A percentile compares a stretch with the other conserved stretches of the same genome.
These are phyloP conservation scores for Melampsora abietis-canadensis DNA, from an alignment of 1,284 basidiomycete species.

Conservation along the genomic window DNA sequence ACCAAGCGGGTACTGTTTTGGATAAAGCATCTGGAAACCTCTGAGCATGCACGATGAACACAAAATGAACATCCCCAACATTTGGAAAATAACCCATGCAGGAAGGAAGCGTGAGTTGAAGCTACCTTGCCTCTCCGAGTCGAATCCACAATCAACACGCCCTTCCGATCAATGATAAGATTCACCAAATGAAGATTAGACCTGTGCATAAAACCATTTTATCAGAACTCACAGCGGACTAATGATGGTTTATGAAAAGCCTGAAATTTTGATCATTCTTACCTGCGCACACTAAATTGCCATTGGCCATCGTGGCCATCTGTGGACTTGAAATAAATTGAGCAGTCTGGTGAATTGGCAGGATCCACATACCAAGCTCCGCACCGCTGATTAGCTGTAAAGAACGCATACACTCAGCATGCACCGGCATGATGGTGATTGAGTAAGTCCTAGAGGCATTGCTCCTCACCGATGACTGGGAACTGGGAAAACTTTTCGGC, in stretches of 20 bases:
- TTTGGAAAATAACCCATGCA: neutral
- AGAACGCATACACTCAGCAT: constrained; percentile 37
- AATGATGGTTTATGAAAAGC: neutral
- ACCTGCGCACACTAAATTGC: constrained; percentile 26
- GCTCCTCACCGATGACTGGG: constrained; percentile 66
- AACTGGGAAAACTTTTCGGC: constrained; percentile 60
- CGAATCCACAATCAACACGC: constrained; percentile 86
- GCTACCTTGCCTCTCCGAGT: constrained; percentile 77
- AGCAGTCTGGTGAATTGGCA: constrained; percentile 46
- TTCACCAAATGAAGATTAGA: constrained; percentile 78
- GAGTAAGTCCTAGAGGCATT: neutral
- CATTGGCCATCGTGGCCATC: constrained; percentile 76
- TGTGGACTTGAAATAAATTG: constrained; percentile 93
- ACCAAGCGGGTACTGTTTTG: constrained; percentile 95
- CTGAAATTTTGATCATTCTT: too few species aligned
- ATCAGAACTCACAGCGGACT: neutral
- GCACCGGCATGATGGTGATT: neutral
- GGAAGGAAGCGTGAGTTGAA: neutral
- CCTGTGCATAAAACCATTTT: constrained; percentile 54
- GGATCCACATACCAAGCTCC: constrained; percentile 91
- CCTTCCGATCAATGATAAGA: constrained; percentile 60
- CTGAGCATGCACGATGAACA: constrained; percentile 46
- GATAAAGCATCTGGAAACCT: constrained; percentile 89
- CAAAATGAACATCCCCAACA: constrained; percentile 7
- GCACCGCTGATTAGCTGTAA: constrained; percentile 79